phyloP scores from a whole-genome alignment of 768 basidiomycete species.

The Coprinopsis marcescibilis region DNA sequence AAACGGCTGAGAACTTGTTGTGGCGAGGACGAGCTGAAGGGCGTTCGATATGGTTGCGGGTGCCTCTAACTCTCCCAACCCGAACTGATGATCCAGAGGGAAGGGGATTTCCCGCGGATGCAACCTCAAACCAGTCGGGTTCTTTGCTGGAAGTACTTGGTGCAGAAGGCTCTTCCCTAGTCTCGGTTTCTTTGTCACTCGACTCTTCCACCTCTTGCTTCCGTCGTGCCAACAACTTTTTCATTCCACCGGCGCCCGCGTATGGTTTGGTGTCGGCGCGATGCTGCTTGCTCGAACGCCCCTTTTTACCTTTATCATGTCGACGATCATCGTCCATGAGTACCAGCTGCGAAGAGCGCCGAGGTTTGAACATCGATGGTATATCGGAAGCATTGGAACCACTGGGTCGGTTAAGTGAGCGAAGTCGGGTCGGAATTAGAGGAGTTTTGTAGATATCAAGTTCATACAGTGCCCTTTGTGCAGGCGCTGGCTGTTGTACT shows the following conservation, averaged over 20 bases:
- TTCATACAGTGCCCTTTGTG: conserved; percentile 65
- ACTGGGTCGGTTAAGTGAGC: conserved; percentile 28
- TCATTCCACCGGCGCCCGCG: conserved; percentile 73
- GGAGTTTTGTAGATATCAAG: conserved; percentile 78
- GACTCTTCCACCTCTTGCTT: conserved; percentile 52
- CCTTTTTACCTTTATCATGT: conserved; percentile 33
- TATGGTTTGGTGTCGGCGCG: conserved; percentile 68
- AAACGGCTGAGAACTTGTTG: conserved; percentile 64
- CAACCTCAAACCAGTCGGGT: conserved; percentile 26
- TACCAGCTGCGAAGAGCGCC: conserved; percentile 35
- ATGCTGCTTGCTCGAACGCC: conserved; percentile 34
- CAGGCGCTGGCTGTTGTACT: conserved; percentile 41
- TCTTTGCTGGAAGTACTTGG: not conserved
- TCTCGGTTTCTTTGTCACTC: conserved; percentile 20
- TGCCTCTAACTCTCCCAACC: conserved; percentile 54
- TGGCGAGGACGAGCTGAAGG: conserved; percentile 38
- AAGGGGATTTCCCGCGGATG: conserved; percentile 21
- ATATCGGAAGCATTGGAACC: conserved; percentile 34
- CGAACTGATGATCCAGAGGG: conserved; percentile 50
- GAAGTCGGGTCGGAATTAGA: conserved; percentile 57
- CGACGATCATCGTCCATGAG: conserved; percentile 60
- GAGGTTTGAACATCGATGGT: conserved; percentile 61
- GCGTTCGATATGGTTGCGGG: conserved; percentile 56
- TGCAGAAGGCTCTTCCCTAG: conserved; percentile 13
- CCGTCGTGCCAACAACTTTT: conserved; percentile 63